These are phyloP conservation scores for Acacia concinna DNA, from an alignment of 331 rosid genomes.

Conservation along the genomic window DNA sequence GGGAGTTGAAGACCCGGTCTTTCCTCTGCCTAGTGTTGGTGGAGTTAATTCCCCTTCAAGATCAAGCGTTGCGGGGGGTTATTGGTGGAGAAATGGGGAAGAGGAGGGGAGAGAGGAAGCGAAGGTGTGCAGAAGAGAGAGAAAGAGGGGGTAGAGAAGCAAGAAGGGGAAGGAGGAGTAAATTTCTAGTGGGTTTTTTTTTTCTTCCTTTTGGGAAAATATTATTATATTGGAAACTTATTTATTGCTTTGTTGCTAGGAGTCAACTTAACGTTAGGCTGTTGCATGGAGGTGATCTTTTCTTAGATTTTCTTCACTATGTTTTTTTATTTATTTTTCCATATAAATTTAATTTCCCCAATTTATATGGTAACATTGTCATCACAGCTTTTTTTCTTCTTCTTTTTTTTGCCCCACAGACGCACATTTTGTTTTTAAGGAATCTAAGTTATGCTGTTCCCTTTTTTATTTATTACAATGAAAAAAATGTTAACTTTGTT, in stretches of 20 bases:
- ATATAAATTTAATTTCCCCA: neutral
- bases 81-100: slow-evolving; percentile 1
- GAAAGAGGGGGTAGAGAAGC: slow-evolving; percentile 22
- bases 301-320: slow-evolving; percentile 43
- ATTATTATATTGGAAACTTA: slow-evolving; percentile 35
- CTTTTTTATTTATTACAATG: neutral
- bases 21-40: neutral
- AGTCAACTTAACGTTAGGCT: slow-evolving; percentile 70
- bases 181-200: slow-evolving; percentile 17
- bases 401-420: neutral
- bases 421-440: neutral
- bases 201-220: neutral
- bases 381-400: neutral
- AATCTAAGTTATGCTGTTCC: neutral
- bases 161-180: neutral
- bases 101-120: neutral
- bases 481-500: neutral
- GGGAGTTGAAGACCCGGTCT: neutral
- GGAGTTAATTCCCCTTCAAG: slow-evolving; percentile 22
- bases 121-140: neutral
- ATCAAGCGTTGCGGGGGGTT: slow-evolving; percentile 43
- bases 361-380: neutral
- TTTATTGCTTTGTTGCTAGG: slow-evolving; percentile 48
- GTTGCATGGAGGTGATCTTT: slow-evolving; percentile 65
- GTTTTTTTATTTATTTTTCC: neutral